Conservation (phyloP, 1,139 yeast species). For the Suhomyces chickasaworum region DNA sequence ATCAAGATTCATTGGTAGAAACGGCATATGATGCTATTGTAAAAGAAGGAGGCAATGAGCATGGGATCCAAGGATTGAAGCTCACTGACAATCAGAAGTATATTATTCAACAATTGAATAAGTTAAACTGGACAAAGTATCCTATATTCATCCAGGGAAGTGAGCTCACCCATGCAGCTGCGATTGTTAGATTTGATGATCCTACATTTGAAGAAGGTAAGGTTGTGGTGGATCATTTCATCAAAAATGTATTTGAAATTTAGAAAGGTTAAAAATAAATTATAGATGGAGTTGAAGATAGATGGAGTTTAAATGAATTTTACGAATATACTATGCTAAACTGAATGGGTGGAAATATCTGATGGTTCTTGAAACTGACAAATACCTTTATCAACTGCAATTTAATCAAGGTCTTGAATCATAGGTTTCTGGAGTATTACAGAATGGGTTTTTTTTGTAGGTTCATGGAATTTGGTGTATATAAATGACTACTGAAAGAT, state of each 20-base stretch:
- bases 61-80: slow-evolving; percentile 23
- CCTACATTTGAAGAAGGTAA: slow-evolving; percentile 67
- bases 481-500: too few relatives aligned
- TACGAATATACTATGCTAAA: too few relatives aligned
- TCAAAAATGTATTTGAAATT: slow-evolving; percentile 29
- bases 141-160: slow-evolving; percentile 71
- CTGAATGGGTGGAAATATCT: too few relatives aligned
- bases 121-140: slow-evolving; percentile 64
- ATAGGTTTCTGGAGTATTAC: too few relatives aligned
- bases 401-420: too few relatives aligned
- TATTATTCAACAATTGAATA: slow-evolving; percentile 60
- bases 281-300: too few relatives aligned
- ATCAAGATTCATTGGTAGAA: slow-evolving; percentile 44
- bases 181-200: slow-evolving; percentile 63
- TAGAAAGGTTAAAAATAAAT: background rate
- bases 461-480: too few relatives aligned
- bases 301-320: too few relatives aligned
- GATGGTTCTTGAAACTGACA: too few relatives aligned
- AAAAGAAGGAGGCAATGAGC: slow-evolving; percentile 20
- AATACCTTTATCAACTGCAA: too few relatives aligned
- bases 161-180: slow-evolving; percentile 76
- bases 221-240: slow-evolving; percentile 65
- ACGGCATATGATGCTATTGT: slow-evolving; percentile 61
- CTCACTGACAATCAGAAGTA: slow-evolving; percentile 47
- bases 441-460: too few relatives aligned